Evolutionary conservation across 805 yeast genomes (phyloP).

Genomic region (Ogataea polymorpha): DNA sequence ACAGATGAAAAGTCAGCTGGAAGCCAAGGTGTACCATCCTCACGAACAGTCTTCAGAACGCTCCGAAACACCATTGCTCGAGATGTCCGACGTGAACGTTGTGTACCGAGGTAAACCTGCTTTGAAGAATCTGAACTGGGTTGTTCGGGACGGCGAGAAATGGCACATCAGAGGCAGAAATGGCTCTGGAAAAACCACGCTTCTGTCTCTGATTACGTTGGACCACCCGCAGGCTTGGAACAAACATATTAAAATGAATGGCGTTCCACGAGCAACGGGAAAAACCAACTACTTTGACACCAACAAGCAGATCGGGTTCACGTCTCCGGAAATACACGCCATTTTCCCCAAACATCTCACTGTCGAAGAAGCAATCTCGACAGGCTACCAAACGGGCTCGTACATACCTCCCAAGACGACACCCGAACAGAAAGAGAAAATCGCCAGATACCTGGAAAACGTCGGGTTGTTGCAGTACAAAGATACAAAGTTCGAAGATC

Average conservation of each 20-base stretch:
- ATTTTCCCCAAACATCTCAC: slow-evolving; percentile 64
- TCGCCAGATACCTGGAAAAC: slow-evolving; percentile 45
- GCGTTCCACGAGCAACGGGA: slow-evolving; percentile 71
- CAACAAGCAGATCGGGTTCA: slow-evolving; percentile 75
- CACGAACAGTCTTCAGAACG: background rate
- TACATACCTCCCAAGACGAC: slow-evolving; percentile 46
- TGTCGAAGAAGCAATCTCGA: slow-evolving; percentile 55
- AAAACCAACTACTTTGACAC: slow-evolving; percentile 71
- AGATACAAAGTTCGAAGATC: slow-evolving; percentile 45
- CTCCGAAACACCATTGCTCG: slow-evolving; percentile 32
- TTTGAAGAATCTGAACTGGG: slow-evolving; percentile 61
- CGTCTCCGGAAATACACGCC: slow-evolving; percentile 91
- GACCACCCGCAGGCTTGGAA: slow-evolving; percentile 98
- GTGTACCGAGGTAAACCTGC: slow-evolving; percentile 62
- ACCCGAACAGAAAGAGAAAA: slow-evolving; percentile 34
- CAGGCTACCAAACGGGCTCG: slow-evolving; percentile 75
- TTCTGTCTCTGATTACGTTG: slow-evolving; percentile 78
- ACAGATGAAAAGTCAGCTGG: slow-evolving; percentile 10
- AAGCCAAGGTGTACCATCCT: slow-evolving; percentile 10
- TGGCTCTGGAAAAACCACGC: slow-evolving; percentile 92
- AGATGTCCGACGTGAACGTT: slow-evolving; percentile 62
- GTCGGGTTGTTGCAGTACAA: slow-evolving; percentile 41
- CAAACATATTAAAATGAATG: slow-evolving; percentile 58
- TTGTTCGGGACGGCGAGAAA: slow-evolving; percentile 63
- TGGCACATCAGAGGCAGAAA: slow-evolving; percentile 91